Percentiles rank a stretch among this genome's conserved stretches.
Evolutionary conservation across 768 basidiomycete species (phyloP).

Genomic region (Tricholoma bakamatsutake): DNA sequence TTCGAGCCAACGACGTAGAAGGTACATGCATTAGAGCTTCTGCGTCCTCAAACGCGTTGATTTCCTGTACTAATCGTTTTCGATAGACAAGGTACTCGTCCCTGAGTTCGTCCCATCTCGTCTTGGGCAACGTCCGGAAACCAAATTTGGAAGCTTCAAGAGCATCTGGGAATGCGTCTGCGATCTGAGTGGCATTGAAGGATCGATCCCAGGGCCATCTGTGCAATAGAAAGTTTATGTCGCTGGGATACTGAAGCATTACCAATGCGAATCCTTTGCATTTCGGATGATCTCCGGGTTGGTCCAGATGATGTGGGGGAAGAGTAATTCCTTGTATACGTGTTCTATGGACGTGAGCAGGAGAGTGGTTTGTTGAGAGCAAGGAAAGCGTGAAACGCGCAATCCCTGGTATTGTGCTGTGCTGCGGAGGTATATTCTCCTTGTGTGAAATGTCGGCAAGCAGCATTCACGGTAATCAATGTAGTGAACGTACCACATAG

Average conservation of each 20-base stretch:
- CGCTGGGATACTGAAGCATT: conserved; percentile 37
- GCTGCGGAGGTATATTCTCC: conserved; percentile 64
- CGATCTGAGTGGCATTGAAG: neutral
- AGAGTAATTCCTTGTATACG: conserved; percentile 50
- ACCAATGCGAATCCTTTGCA: conserved; percentile 78
- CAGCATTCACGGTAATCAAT: neutral
- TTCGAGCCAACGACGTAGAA: neutral
- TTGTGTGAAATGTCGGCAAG: conserved; percentile 20
- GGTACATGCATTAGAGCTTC: neutral
- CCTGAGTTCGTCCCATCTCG: conserved; percentile 57
- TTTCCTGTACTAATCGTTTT: conserved; percentile 43
- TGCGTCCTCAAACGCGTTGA: conserved; percentile 29
- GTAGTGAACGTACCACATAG: conserved; percentile 52
- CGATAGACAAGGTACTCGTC: conserved; percentile 68
- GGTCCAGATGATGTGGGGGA: conserved; percentile 61
- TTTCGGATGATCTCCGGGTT: conserved; percentile 44
- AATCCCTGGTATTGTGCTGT: conserved; percentile 47
- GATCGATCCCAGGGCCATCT: conserved; percentile 59
- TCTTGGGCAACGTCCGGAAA: conserved; percentile 50
- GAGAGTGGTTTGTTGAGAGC: conserved; percentile 15
- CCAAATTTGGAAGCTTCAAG: conserved; percentile 53
- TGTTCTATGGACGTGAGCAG: conserved; percentile 1
- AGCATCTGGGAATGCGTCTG: neutral
- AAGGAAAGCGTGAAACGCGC: conserved; percentile 38
- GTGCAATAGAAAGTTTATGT: conserved; percentile 36